phyloP scores from a whole-genome alignment of 306 rosid genomes.

The Biancaea sappan region DNA sequence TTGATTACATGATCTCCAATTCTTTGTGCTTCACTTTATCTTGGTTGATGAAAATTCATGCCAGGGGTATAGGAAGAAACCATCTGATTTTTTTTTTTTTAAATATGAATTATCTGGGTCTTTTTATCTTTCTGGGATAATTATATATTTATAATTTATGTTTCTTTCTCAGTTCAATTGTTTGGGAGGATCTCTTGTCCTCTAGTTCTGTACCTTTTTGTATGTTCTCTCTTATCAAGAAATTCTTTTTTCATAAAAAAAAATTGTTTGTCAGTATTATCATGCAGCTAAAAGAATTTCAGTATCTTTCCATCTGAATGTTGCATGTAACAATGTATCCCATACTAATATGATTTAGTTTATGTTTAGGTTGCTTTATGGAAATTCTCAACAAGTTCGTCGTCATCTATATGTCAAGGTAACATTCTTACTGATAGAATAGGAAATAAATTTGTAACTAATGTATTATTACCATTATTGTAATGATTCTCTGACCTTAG shows the following conservation, averaged over 20 bases:
- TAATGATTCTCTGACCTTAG: too few relatives aligned
- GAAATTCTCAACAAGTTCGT: constrained; percentile 68
- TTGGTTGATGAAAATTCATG: constrained; percentile 27
- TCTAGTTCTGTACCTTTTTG: too few relatives aligned
- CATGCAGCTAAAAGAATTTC: constrained; percentile 6
- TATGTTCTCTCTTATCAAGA: too few relatives aligned
- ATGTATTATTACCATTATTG: too few relatives aligned
- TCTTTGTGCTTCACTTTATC: constrained; percentile 14
- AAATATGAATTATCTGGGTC: too few relatives aligned
- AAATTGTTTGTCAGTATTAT: not conserved
- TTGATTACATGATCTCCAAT: constrained; percentile 20
- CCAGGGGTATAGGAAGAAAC: constrained; percentile 2
- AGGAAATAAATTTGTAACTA: too few relatives aligned
- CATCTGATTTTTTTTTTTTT: not conserved
- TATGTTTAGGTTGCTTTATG: constrained; percentile 83
- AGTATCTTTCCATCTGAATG: constrained; percentile 18
- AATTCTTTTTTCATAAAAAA: too few relatives aligned
- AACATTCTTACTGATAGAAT: constrained; percentile 35
- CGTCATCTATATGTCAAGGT: constrained; percentile 62
- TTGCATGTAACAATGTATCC: constrained; percentile 19
- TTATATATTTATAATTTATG: constrained; percentile 25
- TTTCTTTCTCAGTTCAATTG: constrained; percentile 21
- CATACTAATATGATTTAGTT: constrained; percentile 38
- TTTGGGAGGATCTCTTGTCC: too few relatives aligned
- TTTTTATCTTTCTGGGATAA: constrained; percentile 6